phyloP scores from a whole-genome alignment of 164 flowering plant species.

The Vitis cinerea region DNA sequence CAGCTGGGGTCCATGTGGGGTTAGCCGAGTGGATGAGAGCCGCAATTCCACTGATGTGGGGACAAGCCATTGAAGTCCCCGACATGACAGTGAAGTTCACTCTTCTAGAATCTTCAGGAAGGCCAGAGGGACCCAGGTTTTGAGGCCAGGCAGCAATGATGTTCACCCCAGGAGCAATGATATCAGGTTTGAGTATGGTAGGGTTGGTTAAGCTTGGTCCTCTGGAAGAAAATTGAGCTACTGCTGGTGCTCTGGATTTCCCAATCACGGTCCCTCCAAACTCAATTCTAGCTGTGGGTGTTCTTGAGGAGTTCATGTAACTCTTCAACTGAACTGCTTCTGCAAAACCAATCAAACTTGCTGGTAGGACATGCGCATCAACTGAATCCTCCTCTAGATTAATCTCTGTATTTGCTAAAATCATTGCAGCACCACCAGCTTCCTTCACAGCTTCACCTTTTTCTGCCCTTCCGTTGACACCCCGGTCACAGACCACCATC shows the following conservation, averaged over 20 bases:
- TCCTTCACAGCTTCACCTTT: conserved; percentile 69
- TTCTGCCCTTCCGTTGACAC: conserved; percentile 67
- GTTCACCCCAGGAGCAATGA: conserved; percentile 93
- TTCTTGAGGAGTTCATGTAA: conserved; percentile 65
- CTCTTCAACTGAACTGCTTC: conserved; percentile 58
- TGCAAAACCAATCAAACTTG: conserved; percentile 60
- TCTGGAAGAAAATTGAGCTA: conserved; percentile 84
- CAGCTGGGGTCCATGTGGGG: conserved; percentile 88
- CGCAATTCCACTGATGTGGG: conserved; percentile 81
- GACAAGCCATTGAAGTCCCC: conserved; percentile 98
- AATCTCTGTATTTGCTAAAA: conserved; percentile 66
- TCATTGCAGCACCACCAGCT: conserved; percentile 58
- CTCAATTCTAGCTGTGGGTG: conserved; percentile 61
- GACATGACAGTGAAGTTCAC: conserved; percentile 85
- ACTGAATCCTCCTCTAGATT: conserved; percentile 74
- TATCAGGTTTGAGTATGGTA: conserved; percentile 83
- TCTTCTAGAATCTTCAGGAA: conserved; percentile 75
- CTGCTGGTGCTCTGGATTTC: conserved; percentile 65
- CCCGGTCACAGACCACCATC: conserved; percentile 90
- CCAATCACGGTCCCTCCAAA: conserved; percentile 77
- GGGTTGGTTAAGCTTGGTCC: conserved; percentile 83
- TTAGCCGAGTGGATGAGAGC: conserved; percentile 67
- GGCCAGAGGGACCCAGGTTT: conserved; percentile 79
- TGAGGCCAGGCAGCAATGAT: conserved; percentile 97
- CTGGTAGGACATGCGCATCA: conserved; percentile 88